Conservation (phyloP, 2,329 filamentous ascomycete genomes). For the Aspergillus novoparasiticus region DNA sequence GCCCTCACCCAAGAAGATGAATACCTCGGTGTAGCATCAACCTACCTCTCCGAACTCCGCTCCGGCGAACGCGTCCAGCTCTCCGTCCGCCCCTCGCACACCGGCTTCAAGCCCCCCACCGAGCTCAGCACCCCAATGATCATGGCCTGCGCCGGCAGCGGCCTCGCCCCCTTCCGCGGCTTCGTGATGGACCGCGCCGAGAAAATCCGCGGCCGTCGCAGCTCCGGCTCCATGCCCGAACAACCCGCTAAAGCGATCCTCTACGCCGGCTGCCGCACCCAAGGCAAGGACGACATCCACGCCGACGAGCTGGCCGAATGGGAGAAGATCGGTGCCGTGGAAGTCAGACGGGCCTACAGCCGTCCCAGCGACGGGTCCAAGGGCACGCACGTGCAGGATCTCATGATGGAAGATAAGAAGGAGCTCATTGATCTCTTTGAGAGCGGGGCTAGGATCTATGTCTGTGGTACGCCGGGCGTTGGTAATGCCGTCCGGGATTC, state of each 20-base stretch:
- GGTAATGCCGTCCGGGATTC: constrained; percentile 52
- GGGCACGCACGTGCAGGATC: constrained; percentile 58
- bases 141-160: constrained; percentile 49
- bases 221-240: constrained; percentile 17
- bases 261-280: constrained; percentile 40
- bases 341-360: constrained; percentile 64
- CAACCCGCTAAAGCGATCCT: constrained; percentile 38
- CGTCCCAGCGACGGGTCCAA: constrained; percentile 48
- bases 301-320: constrained; percentile 52
- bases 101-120: constrained; percentile 41
- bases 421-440: constrained; percentile 51
- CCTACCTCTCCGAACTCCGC: constrained; percentile 56
- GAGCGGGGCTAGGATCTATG: constrained; percentile 59
- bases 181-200: constrained; percentile 65
- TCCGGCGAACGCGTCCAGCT: constrained; percentile 37
- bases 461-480: constrained; percentile 63
- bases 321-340: constrained; percentile 63
- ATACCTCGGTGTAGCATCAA: constrained; percentile 63
- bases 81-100: constrained; percentile 36
- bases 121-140: constrained; percentile 42
- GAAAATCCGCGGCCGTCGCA: constrained; percentile 30
- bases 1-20: constrained; percentile 35
- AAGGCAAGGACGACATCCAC: constrained; percentile 40
- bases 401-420: constrained; percentile 51
- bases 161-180: constrained; percentile 64